A percentile compares a stretch with the other conserved stretches of the same genome.
These are phyloP conservation scores for Nigrospora osmanthi DNA, from an alignment of 2,329 filamentous ascomycete genomes.

Conservation along the genomic window DNA sequence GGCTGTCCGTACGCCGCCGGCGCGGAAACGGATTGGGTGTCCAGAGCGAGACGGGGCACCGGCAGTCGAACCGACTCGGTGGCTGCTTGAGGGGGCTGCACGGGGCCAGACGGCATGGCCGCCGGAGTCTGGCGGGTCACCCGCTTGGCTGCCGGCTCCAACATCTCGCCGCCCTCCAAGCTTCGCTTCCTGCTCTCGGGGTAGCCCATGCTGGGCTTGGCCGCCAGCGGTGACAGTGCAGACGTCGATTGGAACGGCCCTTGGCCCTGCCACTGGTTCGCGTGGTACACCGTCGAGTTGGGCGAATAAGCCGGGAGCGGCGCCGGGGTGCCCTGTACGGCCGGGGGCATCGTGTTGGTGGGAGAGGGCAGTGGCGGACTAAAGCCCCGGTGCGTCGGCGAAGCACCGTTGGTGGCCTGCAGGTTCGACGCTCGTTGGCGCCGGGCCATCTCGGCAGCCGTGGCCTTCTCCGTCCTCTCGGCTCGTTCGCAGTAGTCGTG, in stretches of 20 bases:
- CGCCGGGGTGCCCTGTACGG: slow-evolving; percentile 18
- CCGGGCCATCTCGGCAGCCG: slow-evolving; percentile 15
- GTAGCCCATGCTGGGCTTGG: slow-evolving; percentile 35
- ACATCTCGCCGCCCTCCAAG: slow-evolving; percentile 36
- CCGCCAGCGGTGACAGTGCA: slow-evolving; percentile 38
- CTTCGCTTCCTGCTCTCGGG: slow-evolving; percentile 40
- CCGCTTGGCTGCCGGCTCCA: slow-evolving; percentile 50
- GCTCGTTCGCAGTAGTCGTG: slow-evolving; percentile 75
- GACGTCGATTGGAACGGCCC: slow-evolving; percentile 26
- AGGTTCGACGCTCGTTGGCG: background rate
- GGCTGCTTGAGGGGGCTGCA: slow-evolving; percentile 8
- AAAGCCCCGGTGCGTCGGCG: slow-evolving; percentile 28
- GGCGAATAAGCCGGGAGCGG: slow-evolving; percentile 34
- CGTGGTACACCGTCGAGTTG: slow-evolving; percentile 18
- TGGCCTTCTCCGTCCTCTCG: slow-evolving; percentile 22
- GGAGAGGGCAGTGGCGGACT: slow-evolving; percentile 43
- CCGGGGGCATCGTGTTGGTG: slow-evolving; percentile 24
- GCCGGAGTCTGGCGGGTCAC: slow-evolving; percentile 22
- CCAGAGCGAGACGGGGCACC: slow-evolving; percentile 63
- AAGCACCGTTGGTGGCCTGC: slow-evolving; percentile 17
- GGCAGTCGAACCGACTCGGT: slow-evolving; percentile 46
- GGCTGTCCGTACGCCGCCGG: slow-evolving; percentile 23
- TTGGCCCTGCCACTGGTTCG: slow-evolving; percentile 26
- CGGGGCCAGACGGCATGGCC: slow-evolving; percentile 13
- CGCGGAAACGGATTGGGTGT: slow-evolving; percentile 30